These are phyloP conservation scores for Striga hermonthica DNA, from an alignment of 305 asterid species.

Conservation along the genomic window DNA sequence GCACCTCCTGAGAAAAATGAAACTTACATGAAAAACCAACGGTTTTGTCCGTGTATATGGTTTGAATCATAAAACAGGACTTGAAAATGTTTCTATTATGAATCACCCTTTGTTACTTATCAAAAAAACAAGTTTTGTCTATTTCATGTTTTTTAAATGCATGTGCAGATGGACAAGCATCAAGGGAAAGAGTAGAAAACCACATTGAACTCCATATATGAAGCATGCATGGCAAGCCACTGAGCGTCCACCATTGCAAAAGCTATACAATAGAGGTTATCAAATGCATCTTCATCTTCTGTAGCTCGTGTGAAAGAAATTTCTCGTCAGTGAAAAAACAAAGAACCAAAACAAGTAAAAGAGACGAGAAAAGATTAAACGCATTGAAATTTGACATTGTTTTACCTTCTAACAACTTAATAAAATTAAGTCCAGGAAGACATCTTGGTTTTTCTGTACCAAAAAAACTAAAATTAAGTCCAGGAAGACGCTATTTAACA, in stretches of 20 bases:
- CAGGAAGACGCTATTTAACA: too few relatives aligned
- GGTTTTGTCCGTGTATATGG: background rate
- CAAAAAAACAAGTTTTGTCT: background rate
- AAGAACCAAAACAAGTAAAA: background rate
- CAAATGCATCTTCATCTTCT: constrained; percentile 86
- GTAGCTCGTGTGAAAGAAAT: constrained; percentile 35
- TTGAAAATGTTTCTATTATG: background rate
- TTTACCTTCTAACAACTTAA: constrained; percentile 73
- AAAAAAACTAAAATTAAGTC: constrained; percentile 17
- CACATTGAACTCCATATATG: constrained; percentile 96
- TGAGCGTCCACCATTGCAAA: constrained; percentile 95
- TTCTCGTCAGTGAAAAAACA: constrained; percentile 11
- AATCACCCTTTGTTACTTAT: too few relatives aligned
- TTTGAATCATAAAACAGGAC: background rate
- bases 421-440: constrained; percentile 69
- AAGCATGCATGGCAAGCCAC: constrained; percentile 98
- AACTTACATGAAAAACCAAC: background rate
- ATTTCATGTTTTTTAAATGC: background rate
- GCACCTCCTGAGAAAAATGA: constrained; percentile 54
- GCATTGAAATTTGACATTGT: background rate
- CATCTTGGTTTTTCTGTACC: constrained; percentile 75
- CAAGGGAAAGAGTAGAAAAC: constrained; percentile 33
- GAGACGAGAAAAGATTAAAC: background rate
- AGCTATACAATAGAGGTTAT: constrained; percentile 73
- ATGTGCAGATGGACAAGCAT: background rate